A percentile compares a stretch with the other conserved stretches of the same genome.
Evolutionary conservation across 257 asterid species (phyloP).

Genomic region (Henckelia pumila): DNA sequence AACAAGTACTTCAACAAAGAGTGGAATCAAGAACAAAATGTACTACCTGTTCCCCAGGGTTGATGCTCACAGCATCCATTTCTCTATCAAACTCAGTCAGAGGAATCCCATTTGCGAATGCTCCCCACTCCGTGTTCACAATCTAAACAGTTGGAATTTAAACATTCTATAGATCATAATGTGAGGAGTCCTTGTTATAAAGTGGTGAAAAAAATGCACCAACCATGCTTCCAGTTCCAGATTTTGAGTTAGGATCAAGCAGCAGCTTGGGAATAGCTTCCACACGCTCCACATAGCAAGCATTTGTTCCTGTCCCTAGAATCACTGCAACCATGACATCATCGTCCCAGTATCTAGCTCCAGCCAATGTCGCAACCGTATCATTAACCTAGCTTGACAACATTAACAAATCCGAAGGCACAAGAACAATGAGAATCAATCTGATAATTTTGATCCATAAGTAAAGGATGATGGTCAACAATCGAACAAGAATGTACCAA

Average conservation of each 20-base stretch:
- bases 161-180: not conserved
- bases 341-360: slow-evolving; percentile 76
- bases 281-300: slow-evolving; percentile 62
- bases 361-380: slow-evolving; percentile 77
- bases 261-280: slow-evolving; percentile 61
- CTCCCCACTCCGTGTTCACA: slow-evolving; percentile 83
- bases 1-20: not conserved
- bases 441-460: not conserved
- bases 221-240: slow-evolving; percentile 56
- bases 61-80: slow-evolving; percentile 73
- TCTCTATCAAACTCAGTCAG: slow-evolving; percentile 67
- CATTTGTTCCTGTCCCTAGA: slow-evolving; percentile 79
- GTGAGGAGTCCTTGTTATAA: not conserved
- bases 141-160: slow-evolving; percentile 33
- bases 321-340: slow-evolving; percentile 81
- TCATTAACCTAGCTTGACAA: slow-evolving; percentile 70
- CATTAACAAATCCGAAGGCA: slow-evolving; percentile 3
- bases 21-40: slow-evolving; percentile 1
- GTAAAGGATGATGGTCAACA: not conserved
- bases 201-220: slow-evolving; percentile 1
- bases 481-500: slow-evolving; percentile 43
- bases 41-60: slow-evolving; percentile 77
- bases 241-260: slow-evolving; percentile 28
- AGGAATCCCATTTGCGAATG: slow-evolving; percentile 71
- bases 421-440: slow-evolving; percentile 4